Conservation (phyloP, 371 early-diverging fungal genomes). For the Zopfochytrium polystomum region DNA sequence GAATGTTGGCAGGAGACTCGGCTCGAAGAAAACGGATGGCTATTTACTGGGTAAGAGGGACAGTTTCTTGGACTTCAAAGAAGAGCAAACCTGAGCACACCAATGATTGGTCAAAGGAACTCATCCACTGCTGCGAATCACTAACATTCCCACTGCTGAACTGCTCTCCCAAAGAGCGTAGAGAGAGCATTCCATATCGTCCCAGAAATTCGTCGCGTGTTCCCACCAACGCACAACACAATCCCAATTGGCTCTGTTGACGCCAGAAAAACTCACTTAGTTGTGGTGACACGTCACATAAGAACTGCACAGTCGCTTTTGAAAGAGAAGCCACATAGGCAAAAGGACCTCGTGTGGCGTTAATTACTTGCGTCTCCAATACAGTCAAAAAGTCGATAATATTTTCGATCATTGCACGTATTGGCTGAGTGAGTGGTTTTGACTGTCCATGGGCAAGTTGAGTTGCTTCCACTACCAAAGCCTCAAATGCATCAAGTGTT, state of each 20-base stretch:
- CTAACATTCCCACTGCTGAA: too few relatives aligned
- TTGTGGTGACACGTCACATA: neutral
- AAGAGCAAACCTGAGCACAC: too few relatives aligned
- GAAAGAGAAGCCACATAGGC: neutral
- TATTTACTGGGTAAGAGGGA: too few relatives aligned
- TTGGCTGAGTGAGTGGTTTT: neutral
- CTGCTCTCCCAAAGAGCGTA: too few relatives aligned
- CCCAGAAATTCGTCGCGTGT: neutral
- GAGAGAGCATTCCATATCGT: too few relatives aligned
- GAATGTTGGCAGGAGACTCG: too few relatives aligned
- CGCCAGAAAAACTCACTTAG: neutral
- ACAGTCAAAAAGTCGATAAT: conserved; percentile 47
- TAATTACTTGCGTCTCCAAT: neutral
- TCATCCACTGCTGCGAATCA: too few relatives aligned
- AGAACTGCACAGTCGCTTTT: neutral
- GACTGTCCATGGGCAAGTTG: neutral
- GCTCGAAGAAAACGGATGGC: too few relatives aligned
- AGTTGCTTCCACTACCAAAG: neutral
- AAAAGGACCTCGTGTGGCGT: neutral
- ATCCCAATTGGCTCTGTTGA: neutral
- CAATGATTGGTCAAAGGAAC: too few relatives aligned
- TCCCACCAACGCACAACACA: neutral
- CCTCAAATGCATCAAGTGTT: conserved; percentile 58
- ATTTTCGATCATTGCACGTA: conserved; percentile 23
- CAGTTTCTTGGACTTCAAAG: too few relatives aligned